Conservation (phyloP, 2,329 filamentous ascomycete species). For the Colletotrichum spaethianum region DNA sequence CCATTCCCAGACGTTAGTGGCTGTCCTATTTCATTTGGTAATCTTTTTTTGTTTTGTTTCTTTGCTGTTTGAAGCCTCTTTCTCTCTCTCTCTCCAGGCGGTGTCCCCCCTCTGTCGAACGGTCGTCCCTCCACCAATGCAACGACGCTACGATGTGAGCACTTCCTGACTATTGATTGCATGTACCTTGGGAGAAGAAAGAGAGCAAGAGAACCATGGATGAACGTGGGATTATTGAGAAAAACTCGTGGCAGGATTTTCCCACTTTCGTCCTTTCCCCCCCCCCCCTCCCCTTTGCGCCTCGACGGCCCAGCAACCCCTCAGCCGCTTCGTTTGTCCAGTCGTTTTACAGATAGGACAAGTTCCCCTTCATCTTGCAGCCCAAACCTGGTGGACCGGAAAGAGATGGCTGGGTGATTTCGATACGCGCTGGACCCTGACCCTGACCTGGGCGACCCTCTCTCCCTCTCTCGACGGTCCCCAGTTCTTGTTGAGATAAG, state of each 20-base stretch:
- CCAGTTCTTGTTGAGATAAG: slow-evolving; percentile 24
- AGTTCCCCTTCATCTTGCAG: background rate
- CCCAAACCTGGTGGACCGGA: slow-evolving; percentile 18
- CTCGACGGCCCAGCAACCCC: background rate
- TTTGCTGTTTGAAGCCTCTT: slow-evolving; percentile 8
- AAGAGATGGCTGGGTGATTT: slow-evolving; percentile 40
- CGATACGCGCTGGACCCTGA: slow-evolving; percentile 37
- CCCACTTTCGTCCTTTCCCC: background rate
- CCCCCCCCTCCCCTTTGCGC: background rate
- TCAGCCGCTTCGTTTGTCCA: background rate
- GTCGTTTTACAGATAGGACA: slow-evolving; percentile 18
- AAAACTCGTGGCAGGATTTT: background rate
- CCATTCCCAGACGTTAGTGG: slow-evolving; percentile 38
- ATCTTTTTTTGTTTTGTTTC: slow-evolving; percentile 14
- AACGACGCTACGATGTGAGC: background rate
- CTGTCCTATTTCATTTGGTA: slow-evolving; percentile 28
- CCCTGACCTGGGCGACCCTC: slow-evolving; percentile 10
- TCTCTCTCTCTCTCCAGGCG: background rate
- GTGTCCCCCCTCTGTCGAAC: background rate
- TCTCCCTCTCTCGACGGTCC: background rate
- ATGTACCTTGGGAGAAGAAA: background rate
- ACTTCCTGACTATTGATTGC: background rate
- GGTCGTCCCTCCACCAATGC: slow-evolving; percentile 6
- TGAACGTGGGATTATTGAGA: background rate
- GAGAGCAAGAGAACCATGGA: background rate